Conservation (phyloP, 805 yeast species). For the Starmerella roubikii region DNA sequence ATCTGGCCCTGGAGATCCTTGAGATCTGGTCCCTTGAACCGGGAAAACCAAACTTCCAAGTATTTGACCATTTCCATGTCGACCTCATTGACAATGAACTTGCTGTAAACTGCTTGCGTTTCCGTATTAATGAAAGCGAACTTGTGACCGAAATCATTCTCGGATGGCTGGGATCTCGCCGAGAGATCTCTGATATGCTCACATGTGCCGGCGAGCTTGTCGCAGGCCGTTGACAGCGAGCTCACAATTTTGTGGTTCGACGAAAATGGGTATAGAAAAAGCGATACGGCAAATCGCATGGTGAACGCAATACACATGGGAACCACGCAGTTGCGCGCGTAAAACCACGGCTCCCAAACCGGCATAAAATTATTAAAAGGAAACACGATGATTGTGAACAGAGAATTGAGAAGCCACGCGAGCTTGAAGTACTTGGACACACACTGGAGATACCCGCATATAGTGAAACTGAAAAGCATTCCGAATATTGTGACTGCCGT, state of each 20-base stretch:
- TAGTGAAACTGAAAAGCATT: slow-evolving; percentile 14
- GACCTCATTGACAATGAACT: slow-evolving; percentile 13
- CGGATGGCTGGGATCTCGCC: slow-evolving; percentile 11
- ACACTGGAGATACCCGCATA: slow-evolving; percentile 15
- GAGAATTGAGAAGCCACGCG: slow-evolving; percentile 20
- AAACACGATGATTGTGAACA: slow-evolving; percentile 18
- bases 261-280: slow-evolving; percentile 22
- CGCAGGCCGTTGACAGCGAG: slow-evolving; percentile 14
- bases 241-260: slow-evolving; percentile 18
- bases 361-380: slow-evolving; percentile 20
- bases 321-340: slow-evolving; percentile 16
- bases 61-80: slow-evolving; percentile 14
- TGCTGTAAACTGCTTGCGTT: slow-evolving; percentile 10
- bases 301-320: slow-evolving; percentile 23
- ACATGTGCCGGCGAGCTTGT: background rate
- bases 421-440: slow-evolving; percentile 15
- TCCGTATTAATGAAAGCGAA: slow-evolving; percentile 9
- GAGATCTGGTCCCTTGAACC: slow-evolving; percentile 20
- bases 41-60: slow-evolving; percentile 20
- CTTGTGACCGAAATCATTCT: slow-evolving; percentile 4
- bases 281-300: slow-evolving; percentile 16
- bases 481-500: slow-evolving; percentile 21
- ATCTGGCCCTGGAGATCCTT: slow-evolving; percentile 20
- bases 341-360: slow-evolving; percentile 19
- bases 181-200: slow-evolving; percentile 1